phyloP scores from a whole-genome alignment of 768 basidiomycete genomes.

The Mycena galericulata region DNA sequence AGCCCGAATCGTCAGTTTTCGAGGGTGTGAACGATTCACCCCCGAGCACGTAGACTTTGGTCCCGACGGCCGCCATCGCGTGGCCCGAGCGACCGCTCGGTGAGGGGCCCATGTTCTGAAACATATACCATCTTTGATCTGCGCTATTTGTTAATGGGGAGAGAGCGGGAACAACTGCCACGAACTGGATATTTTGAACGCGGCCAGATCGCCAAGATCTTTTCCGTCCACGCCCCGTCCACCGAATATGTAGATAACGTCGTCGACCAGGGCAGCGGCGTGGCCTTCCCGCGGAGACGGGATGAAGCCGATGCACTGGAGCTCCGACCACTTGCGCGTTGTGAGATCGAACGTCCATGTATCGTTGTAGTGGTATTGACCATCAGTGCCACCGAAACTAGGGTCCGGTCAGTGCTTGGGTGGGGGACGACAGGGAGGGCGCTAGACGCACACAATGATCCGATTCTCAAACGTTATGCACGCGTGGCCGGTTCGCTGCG shows the following conservation, averaged over 20 bases:
- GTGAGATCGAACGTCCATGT: constrained; percentile 94
- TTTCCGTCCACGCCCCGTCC: constrained; percentile 97
- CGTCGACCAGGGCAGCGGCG: constrained; percentile 95
- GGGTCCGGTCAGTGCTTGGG: constrained; percentile 31
- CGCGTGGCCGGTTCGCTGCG: constrained; percentile 92
- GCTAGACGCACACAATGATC: constrained; percentile 77
- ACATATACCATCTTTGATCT: constrained; percentile 99
- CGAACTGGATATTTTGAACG: constrained; percentile 97
- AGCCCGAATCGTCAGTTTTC: constrained; percentile 80
- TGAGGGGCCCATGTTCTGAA: constrained; percentile 99
- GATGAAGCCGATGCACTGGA: constrained; percentile 96
- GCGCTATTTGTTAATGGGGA: constrained; percentile 24
- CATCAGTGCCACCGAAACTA: constrained; percentile 98
- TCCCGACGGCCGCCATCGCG: constrained; percentile 95
- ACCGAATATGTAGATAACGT: constrained; percentile 98
- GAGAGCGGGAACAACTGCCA: constrained; percentile 35
- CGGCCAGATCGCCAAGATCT: constrained; percentile 93
- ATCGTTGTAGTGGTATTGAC: constrained; percentile 99
- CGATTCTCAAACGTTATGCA: constrained; percentile 86
- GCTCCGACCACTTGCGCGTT: constrained; percentile 87
- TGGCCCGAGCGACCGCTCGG: constrained; percentile 95
- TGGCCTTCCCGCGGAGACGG: constrained; percentile 97
- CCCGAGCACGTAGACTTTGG: constrained; percentile 92
- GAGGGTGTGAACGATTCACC: constrained; percentile 88
- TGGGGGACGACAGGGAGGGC: constrained; percentile 15